These are phyloP conservation scores for rapeseed (Brassica napus) DNA, from an alignment of 345 rosid genomes.

Conservation along the genomic window DNA sequence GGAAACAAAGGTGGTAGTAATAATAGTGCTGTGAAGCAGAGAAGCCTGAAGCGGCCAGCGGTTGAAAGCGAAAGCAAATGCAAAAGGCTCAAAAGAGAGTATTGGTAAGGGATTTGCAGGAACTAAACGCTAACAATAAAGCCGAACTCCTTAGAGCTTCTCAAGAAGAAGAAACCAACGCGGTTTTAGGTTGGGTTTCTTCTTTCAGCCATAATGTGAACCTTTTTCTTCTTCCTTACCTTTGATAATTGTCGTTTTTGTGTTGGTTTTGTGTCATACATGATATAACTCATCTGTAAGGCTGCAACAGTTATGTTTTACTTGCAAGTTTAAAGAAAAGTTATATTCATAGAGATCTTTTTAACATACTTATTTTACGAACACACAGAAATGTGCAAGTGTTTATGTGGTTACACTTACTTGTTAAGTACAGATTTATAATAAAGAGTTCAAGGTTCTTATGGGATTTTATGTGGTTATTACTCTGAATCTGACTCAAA, in stretches of 20 bases:
- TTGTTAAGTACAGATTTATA: too few relatives aligned
- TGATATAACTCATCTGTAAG: conserved; percentile 22
- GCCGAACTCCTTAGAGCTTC: conserved; percentile 55
- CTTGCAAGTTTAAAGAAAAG: conserved; percentile 10
- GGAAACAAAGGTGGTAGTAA: conserved; percentile 29
- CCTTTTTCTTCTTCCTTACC: conserved; percentile 3
- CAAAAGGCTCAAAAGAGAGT: conserved; percentile 17
- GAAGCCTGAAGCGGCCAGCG: conserved; percentile 62
- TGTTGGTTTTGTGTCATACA: neutral
- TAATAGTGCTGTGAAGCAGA: conserved; percentile 44
- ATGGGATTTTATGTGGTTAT: too few relatives aligned
- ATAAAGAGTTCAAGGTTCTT: too few relatives aligned
- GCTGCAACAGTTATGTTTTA: conserved; percentile 11
- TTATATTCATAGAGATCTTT: neutral
- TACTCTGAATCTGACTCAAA: too few relatives aligned
- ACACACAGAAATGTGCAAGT: too few relatives aligned
- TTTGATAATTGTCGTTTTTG: conserved; percentile 17
- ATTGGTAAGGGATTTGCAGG: conserved; percentile 47
- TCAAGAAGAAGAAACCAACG: conserved; percentile 59
- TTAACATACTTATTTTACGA: neutral
- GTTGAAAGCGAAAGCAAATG: conserved; percentile 71
- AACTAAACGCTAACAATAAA: conserved; percentile 67
- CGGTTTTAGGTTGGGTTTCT: conserved; percentile 14
- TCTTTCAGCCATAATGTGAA: neutral
- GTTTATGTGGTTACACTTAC: too few relatives aligned